Base-by-base conservation (phyloP, 1,139 yeast genomes). In the Yamadazyma mexicana region DNA sequence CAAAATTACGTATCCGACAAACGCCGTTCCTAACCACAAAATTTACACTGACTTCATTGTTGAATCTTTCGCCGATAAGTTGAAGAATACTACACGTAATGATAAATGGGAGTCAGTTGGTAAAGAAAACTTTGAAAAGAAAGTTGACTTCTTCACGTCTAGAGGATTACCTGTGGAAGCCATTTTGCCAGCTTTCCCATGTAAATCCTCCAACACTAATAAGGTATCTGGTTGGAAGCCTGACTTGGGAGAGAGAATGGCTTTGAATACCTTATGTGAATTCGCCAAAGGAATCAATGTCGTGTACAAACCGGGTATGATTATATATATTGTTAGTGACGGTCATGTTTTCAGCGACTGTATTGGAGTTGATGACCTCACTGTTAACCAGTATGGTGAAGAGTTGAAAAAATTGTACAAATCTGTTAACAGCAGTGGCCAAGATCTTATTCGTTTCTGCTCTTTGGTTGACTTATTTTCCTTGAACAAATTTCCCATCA, bases 271-370 rank as follows among this genome's bases (percentile, higher is more conserved):
- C 28, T 52, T 69, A 33, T 60, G 68, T 33, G 44, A 52, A 2
- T 69, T 69, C 52, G 59, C 69, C 3, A 44, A 43, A 28, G 42
- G 45, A 2, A 70, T 77, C 5, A 53, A 61, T 38, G 46, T 55
- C 17, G 48, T 78, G 25, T 79, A 79, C 55, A 66, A 75, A 1
- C 83, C 83, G 0, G 84, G 84, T 1, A 60, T 78, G 54, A 66
- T 71, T 38, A 56, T 78, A 32, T 74, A 73, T 69, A 77, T 79
- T 52, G 82, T 79, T 18, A 75, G 81, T 54, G 85, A 79, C 49
- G 84, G 85, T 0, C 85, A 79, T 53, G 85, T 79, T 9, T 79
- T 79, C 57, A 75, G 82, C 45, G 85, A 79, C 55, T 79, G 84
- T 57, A 77, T 66, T 49, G 71, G 66, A 1, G 75, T 69, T 20